Conservation (phyloP, 345 rosid species). For the Hibiscus tridactylites region DNA sequence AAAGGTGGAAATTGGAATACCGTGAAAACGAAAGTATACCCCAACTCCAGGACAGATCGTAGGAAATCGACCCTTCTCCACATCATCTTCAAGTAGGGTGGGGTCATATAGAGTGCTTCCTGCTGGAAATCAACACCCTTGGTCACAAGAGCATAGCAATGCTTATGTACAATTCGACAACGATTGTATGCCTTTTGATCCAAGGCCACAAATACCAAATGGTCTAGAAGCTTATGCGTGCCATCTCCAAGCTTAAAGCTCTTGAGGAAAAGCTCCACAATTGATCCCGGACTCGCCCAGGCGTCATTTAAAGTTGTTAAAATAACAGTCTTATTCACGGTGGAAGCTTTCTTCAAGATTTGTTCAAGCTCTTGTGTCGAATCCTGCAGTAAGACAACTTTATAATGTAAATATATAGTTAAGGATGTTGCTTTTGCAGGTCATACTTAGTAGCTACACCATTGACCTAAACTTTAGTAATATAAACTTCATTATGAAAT, state of each 20-base stretch:
- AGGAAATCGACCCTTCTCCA: slow-evolving; percentile 83
- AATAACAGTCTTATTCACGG: slow-evolving; percentile 50
- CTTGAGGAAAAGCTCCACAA: slow-evolving; percentile 64
- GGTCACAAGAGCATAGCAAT: slow-evolving; percentile 65
- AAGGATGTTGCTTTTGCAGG: too few relatives aligned
- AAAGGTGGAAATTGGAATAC: slow-evolving; percentile 25
- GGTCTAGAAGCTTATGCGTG: slow-evolving; percentile 54
- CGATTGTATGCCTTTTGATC: slow-evolving; percentile 59
- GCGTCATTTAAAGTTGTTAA: slow-evolving; percentile 77
- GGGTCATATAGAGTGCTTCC: slow-evolving; percentile 84
- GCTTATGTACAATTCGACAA: slow-evolving; percentile 44
- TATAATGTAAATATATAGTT: neutral
- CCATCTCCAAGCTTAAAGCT: slow-evolving; percentile 63
- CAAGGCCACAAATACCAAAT: slow-evolving; percentile 65
- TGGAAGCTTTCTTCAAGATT: slow-evolving; percentile 58
- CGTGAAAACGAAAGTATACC: slow-evolving; percentile 82
- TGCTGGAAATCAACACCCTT: slow-evolving; percentile 58
- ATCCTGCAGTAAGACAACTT: slow-evolving; percentile 10
- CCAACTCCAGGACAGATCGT: slow-evolving; percentile 69
- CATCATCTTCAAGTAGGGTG: slow-evolving; percentile 76
- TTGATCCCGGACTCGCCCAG: slow-evolving; percentile 62
- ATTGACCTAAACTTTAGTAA: too few relatives aligned
- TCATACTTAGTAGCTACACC: too few relatives aligned
- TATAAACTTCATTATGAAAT: too few relatives aligned
- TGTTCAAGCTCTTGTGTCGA: slow-evolving; percentile 38